Percentiles rank a stretch among this genome's conserved stretches.
phyloP scores from a whole-genome alignment of 2,329 filamentous ascomycete genomes.

The Neofusicoccum umdonicola region DNA sequence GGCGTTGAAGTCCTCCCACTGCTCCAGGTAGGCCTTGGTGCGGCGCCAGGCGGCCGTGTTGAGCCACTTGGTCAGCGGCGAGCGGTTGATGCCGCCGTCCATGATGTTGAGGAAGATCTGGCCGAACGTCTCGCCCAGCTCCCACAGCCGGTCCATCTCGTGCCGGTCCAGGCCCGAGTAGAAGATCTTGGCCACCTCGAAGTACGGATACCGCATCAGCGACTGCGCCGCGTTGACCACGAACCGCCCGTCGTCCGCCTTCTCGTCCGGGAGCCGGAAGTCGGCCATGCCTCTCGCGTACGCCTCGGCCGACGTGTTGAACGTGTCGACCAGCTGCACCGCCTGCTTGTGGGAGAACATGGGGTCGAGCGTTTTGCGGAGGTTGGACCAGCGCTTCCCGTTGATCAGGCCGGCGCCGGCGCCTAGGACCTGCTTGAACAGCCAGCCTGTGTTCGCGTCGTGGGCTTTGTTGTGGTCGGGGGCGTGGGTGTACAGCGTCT shows the following conservation, averaged over 20 bases:
- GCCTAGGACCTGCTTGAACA: conserved; percentile 14
- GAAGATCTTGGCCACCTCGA: conserved; percentile 7
- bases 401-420: conserved; percentile 11
- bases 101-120: neutral
- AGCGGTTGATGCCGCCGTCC: conserved; percentile 8
- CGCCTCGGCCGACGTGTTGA: neutral
- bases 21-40: neutral
- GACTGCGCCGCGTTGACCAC: conserved; percentile 5
- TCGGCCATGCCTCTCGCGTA: neutral
- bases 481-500: conserved; percentile 3
- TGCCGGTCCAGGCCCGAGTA: neutral
- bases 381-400: conserved; percentile 5
- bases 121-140: conserved; percentile 12
- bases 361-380: conserved; percentile 3
- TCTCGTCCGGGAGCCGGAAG: neutral
- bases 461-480: conserved; percentile 6
- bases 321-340: neutral
- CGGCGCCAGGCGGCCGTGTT: neutral
- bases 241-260: neutral
- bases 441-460: conserved; percentile 8
- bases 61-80: neutral
- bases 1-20: conserved; percentile 14
- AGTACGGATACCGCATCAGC: conserved; percentile 17
- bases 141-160: conserved; percentile 15
- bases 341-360: conserved; percentile 7